These are phyloP conservation scores for Diplocarpon mali DNA, from an alignment of 2,329 filamentous ascomycete genomes.

Conservation along the genomic window DNA sequence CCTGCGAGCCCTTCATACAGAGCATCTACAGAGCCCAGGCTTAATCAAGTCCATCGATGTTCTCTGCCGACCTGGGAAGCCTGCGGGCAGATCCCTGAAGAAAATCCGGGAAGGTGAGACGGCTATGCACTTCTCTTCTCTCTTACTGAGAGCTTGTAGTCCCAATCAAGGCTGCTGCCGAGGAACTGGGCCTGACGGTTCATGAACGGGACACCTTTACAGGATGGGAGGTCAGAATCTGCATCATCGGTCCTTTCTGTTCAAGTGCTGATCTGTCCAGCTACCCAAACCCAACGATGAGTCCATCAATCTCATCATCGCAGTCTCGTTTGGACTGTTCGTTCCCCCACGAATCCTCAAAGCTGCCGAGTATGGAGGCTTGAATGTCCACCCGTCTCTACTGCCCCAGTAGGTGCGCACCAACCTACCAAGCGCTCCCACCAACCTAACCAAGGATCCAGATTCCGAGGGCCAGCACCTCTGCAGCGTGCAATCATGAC, in stretches of 20 bases:
- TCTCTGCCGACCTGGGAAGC: slow-evolving; percentile 69
- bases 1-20: slow-evolving; percentile 54
- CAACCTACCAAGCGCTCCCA: not conserved
- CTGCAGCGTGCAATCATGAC: slow-evolving; percentile 73
- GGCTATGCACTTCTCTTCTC: not conserved
- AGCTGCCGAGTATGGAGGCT: slow-evolving; percentile 64
- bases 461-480: slow-evolving; percentile 75
- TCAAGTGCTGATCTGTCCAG: slow-evolving; percentile 27
- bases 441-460: slow-evolving; percentile 26
- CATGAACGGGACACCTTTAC: slow-evolving; percentile 76
- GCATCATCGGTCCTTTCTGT: not conserved
- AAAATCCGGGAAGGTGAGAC: slow-evolving; percentile 25
- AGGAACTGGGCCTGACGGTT: slow-evolving; percentile 51
- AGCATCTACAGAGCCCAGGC: slow-evolving; percentile 39
- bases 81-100: slow-evolving; percentile 64
- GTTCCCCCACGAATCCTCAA: slow-evolving; percentile 67
- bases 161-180: slow-evolving; percentile 58
- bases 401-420: slow-evolving; percentile 61
- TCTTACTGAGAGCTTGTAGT: slow-evolving; percentile 36
- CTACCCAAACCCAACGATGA: slow-evolving; percentile 37
- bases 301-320: slow-evolving; percentile 67
- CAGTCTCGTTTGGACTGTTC: slow-evolving; percentile 89
- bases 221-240: slow-evolving; percentile 55
- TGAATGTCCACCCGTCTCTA: slow-evolving; percentile 90
- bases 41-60: slow-evolving; percentile 73